Percentiles rank a stretch among this genome's conserved stretches.
Evolutionary conservation across 73 alveolate genomes (phyloP).

Genomic region (Paramecium octaurelia): DNA sequence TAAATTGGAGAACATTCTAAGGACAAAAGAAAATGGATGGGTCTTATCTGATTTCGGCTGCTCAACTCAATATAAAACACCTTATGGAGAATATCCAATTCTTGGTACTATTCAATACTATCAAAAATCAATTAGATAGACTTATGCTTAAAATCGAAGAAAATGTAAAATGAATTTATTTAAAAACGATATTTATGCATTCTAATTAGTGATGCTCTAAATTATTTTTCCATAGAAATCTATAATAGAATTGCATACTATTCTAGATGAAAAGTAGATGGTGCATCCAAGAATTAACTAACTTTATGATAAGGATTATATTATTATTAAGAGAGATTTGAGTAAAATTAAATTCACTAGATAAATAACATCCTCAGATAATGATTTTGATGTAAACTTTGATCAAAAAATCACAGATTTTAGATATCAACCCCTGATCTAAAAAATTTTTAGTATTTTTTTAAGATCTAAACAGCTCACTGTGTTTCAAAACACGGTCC

Average conservation of each 20-base stretch:
- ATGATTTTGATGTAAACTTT: too few species aligned
- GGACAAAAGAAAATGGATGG: neutral
- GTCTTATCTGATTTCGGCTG: neutral
- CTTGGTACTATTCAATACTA: neutral
- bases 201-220: neutral
- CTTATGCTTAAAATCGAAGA: neutral
- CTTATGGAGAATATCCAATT: neutral
- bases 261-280: neutral
- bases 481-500: neutral
- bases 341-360: neutral
- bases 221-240: neutral
- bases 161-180: neutral
- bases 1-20: neutral
- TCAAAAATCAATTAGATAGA: neutral
- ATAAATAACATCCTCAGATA: too few species aligned
- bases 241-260: neutral
- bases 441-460: too few species aligned
- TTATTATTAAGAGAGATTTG: neutral
- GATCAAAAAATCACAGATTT: neutral
- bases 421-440: neutral
- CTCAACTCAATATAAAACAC: neutral
- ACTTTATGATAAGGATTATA: neutral
- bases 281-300: neutral
- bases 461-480: too few species aligned
- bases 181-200: neutral